These are phyloP conservation scores for Colletotrichum cuscutae DNA, from an alignment of 2,329 filamentous ascomycete genomes.

Conservation along the genomic window DNA sequence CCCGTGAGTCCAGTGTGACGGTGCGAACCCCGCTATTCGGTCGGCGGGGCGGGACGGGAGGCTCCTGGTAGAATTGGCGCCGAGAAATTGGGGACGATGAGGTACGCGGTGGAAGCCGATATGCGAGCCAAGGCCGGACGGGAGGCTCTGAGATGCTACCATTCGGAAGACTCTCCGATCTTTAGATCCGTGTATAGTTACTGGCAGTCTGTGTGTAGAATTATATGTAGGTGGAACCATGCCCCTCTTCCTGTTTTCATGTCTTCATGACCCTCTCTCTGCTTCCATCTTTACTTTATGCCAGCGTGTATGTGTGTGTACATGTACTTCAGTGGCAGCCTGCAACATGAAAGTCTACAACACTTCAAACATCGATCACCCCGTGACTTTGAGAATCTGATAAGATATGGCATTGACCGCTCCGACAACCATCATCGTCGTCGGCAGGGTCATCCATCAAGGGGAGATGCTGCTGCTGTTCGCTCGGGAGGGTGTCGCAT, in stretches of 20 bases:
- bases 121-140: neutral
- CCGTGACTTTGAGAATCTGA: conserved; percentile 1
- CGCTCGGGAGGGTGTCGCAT: neutral
- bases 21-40: conserved; percentile 7
- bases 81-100: neutral
- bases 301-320: neutral
- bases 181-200: neutral
- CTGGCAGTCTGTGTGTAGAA: no score
- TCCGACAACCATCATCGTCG: neutral
- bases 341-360: neutral
- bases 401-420: neutral
- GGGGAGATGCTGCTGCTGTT: neutral
- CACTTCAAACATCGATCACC: neutral
- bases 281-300: no score
- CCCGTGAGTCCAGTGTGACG: conserved; percentile 5
- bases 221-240: no score
- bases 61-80: neutral
- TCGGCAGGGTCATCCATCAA: neutral
- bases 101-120: neutral
- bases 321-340: neutral
- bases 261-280: no score
- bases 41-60: neutral
- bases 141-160: neutral
- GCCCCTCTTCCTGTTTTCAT: no score
- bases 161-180: neutral